Evolutionary conservation across 1,284 basidiomycete species (phyloP), one percentile per base, ranked within the genome.

Genomic region (Apiotrichum gracile): DNA sequence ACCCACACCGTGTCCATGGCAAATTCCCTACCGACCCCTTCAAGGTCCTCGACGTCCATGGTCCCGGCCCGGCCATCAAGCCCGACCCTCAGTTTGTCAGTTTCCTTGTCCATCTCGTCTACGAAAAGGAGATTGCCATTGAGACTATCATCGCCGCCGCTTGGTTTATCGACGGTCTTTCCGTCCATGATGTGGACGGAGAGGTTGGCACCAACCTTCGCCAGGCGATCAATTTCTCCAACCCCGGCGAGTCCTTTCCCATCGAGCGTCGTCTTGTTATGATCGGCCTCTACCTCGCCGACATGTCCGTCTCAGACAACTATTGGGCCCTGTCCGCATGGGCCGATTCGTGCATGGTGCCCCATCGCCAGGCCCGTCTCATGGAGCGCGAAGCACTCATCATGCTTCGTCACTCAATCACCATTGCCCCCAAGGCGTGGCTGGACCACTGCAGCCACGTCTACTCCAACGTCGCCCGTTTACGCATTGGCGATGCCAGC

Each of bases 131-230:
- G 31, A 39, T 49, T 37, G 22, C 53, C 1, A 51, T 51, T 22
- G 57, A 59, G 45, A 45, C 39, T 3, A 40, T 59, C 45, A 27
- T 59, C 9, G 53, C 53, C 1, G 57, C 57, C 8, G 54, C 45
- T 5, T 55, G 51, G 51, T 59, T 52, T 31, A 39, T 59, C 7
- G 51, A 59, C 29, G 41, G 44, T n/a, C 40, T 59, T 8, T 49
- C 53, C 22, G 37, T 59, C 10, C 57, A 59, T 42, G 54, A 52
- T 0, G 22, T 51, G 5, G 53, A 53, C 34, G 48, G 48, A 26
- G 46, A 47, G 24, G 25, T 38, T 26, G 34, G 34, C 8, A 6
- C 7, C 25, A 17, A 38, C 10, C 35, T 47, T 10, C 46, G 35
- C 19, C 26, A 44, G 29, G 33, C 33, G 22, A 39, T 47, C 14